Percentiles rank a stretch among this genome's conserved stretches.
phyloP scores from a whole-genome alignment of 1,284 basidiomycete species.

The Apiotrichum gracile region DNA sequence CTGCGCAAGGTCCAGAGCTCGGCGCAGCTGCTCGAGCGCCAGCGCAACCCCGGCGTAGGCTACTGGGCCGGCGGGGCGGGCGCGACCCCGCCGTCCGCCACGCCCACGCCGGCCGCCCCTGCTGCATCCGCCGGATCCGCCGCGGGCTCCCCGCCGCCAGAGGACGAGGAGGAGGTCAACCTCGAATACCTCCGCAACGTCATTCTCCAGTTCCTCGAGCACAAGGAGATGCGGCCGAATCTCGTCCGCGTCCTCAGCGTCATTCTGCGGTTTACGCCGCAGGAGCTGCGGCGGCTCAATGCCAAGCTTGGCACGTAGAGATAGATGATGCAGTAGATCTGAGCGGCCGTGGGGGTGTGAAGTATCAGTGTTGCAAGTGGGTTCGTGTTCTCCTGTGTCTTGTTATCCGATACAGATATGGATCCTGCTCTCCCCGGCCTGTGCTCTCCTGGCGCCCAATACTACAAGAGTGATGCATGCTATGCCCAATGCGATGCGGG shows the following conservation, averaged over 20 bases:
- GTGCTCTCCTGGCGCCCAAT: too few relatives aligned
- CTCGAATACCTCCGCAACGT: constrained; percentile 93
- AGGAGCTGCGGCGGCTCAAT: constrained; percentile 77
- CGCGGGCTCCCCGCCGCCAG: constrained; percentile 21
- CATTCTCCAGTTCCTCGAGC: constrained; percentile 84
- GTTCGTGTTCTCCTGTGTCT: too few relatives aligned
- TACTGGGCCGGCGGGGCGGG: constrained; percentile 60
- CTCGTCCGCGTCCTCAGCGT: constrained; percentile 83
- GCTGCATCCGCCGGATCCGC: not conserved
- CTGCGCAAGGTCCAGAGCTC: constrained; percentile 87
- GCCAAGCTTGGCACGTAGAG: constrained; percentile 54
- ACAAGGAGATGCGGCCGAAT: constrained; percentile 84
- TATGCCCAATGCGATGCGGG: constrained; percentile 3
- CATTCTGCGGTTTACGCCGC: constrained; percentile 85
- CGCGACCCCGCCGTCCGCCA: not conserved
- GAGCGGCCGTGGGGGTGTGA: too few relatives aligned
- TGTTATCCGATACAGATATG: too few relatives aligned
- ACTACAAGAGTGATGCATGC: constrained; percentile 13
- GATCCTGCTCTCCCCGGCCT: too few relatives aligned
- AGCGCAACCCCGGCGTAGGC: constrained; percentile 85
- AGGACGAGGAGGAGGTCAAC: constrained; percentile 81
- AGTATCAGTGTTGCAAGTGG: too few relatives aligned
- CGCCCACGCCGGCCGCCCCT: not conserved
- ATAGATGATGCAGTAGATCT: too few relatives aligned
- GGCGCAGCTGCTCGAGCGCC: constrained; percentile 76